Conservation (phyloP, 495 filamentous ascomycete genomes). For the Hypoxylon fragiforme region DNA sequence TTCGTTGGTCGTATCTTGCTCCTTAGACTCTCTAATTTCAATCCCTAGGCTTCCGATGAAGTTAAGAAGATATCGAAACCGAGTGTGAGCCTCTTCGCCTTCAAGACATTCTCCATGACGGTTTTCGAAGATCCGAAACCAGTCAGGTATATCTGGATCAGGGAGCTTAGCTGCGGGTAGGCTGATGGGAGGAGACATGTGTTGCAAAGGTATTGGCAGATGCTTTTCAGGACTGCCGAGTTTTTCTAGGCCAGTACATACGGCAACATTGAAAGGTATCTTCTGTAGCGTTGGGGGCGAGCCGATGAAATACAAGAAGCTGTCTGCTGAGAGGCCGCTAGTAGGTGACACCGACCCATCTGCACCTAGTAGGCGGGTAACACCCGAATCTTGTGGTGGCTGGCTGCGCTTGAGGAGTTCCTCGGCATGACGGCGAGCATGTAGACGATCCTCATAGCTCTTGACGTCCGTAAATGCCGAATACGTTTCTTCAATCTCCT, state of each 20-base stretch:
- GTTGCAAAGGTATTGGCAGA: neutral
- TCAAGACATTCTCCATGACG: slow-evolving; percentile 9
- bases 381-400: neutral
- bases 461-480: slow-evolving; percentile 16
- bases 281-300: slow-evolving; percentile 1
- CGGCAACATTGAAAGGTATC: slow-evolving; percentile 17
- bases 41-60: no score
- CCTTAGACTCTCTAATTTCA: no score
- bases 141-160: slow-evolving; percentile 29
- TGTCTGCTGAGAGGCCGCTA: neutral
- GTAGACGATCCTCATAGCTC: slow-evolving; percentile 5
- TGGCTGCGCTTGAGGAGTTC: neutral
- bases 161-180: neutral
- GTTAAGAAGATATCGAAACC: slow-evolving; percentile 17
- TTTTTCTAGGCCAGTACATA: slow-evolving; percentile 9
- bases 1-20: no score
- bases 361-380: slow-evolving; percentile 15
- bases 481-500: slow-evolving; percentile 20
- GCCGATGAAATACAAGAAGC: slow-evolving; percentile 14
- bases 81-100: neutral
- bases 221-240: neutral
- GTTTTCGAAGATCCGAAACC: slow-evolving; percentile 36
- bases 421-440: slow-evolving; percentile 3
- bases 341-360: slow-evolving; percentile 2
- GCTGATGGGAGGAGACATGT: neutral